These are phyloP conservation scores for Mycena haematopus DNA, from an alignment of 768 basidiomycete genomes.

Conservation along the genomic window DNA sequence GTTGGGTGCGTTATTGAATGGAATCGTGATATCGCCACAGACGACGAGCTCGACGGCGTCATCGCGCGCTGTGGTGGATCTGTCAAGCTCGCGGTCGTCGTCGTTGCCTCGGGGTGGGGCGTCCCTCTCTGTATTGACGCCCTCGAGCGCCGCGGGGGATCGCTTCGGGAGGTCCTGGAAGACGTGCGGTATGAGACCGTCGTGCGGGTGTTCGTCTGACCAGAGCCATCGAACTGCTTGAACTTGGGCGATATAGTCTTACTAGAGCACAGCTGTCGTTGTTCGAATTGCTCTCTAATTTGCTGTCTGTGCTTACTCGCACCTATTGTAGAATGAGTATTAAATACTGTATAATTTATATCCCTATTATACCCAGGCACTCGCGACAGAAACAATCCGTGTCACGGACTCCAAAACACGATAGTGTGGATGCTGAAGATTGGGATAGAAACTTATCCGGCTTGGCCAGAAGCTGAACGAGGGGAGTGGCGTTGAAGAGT, in stretches of 20 bases:
- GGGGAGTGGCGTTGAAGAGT: no score
- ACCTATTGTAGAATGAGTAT: neutral
- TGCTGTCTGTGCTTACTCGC: neutral
- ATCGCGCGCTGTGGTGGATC: conserved; percentile 38
- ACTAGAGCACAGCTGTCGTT: neutral
- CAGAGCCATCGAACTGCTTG: neutral
- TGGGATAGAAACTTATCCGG: no score
- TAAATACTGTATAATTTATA: neutral
- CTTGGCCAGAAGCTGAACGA: no score
- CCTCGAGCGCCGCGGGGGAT: conserved; percentile 29
- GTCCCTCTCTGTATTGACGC: conserved; percentile 28
- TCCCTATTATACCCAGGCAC: no score
- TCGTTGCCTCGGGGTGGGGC: conserved; percentile 30
- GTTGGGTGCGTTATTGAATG: neutral
- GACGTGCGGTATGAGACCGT: conserved; percentile 33
- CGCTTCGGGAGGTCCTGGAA: conserved; percentile 27
- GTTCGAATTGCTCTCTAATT: neutral
- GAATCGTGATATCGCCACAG: conserved; percentile 16
- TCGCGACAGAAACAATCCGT: no score
- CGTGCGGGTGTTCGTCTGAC: conserved; percentile 29
- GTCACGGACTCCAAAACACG: no score
- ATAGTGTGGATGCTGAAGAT: no score
- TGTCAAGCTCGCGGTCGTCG: conserved; percentile 42
- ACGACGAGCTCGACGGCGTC: conserved; percentile 38
- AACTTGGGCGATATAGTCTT: neutral